Conservation (phyloP, 345 rosid species). For the Ceriops zippeliana region DNA sequence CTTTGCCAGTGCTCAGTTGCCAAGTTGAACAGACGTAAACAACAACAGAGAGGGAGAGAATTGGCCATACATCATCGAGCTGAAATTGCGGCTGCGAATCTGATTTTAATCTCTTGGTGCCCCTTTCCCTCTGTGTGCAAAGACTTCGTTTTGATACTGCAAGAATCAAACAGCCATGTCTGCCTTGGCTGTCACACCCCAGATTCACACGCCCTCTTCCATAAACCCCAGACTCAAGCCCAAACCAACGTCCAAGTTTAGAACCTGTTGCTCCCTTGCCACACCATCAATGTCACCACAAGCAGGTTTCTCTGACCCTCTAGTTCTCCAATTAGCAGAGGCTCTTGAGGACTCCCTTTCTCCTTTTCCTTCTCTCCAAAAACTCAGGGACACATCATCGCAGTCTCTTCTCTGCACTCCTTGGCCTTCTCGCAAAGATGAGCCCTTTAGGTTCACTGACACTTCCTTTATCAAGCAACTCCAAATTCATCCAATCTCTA, state of each 20-base stretch:
- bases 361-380: conserved; percentile 48
- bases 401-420: conserved; percentile 64
- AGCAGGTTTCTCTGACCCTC: conserved; percentile 77
- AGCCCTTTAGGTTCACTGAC: conserved; percentile 85
- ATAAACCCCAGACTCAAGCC: conserved; percentile 3
- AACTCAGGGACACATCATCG: conserved; percentile 65
- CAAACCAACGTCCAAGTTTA: conserved; percentile 10
- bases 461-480: conserved; percentile 64
- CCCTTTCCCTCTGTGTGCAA: too few relatives aligned
- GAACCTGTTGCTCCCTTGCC: conserved; percentile 5
- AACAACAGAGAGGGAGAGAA: too few relatives aligned
- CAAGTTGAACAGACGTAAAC: too few relatives aligned
- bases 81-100: too few relatives aligned
- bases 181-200: conserved; percentile 8
- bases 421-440: conserved; percentile 89
- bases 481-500: conserved; percentile 55
- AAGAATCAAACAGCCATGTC: conserved; percentile 12
- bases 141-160: too few relatives aligned
- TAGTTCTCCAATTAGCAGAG: conserved; percentile 80
- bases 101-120: too few relatives aligned
- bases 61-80: too few relatives aligned
- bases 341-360: conserved; percentile 79
- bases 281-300: conserved; percentile 21
- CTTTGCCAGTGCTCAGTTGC: too few relatives aligned
- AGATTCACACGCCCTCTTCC: conserved; percentile 7